Evolutionary conservation across 495 filamentous ascomycete species (phyloP), one percentile per base, ranked within the genome.

Genomic region (Tetracladium setigerum): DNA sequence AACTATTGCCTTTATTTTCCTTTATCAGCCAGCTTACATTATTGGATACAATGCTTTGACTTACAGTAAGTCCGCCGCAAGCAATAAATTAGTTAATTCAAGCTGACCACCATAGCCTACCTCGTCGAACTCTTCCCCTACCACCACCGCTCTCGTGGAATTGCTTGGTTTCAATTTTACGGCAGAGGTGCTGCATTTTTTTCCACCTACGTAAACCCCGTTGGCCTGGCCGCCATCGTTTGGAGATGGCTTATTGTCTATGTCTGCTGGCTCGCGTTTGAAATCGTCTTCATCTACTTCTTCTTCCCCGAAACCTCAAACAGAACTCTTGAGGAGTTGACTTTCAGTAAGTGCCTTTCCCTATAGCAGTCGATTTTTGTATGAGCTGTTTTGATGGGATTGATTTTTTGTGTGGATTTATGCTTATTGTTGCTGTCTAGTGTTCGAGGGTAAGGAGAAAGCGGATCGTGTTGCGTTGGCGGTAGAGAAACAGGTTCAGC

Each of bases 11-110:
- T 83, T 79, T 47, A 81, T 82, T 52, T 85, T 80, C 53, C 62
- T 66, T 22, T 83, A 83, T 55, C 73, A 71, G 1, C 80, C 79
- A 1, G 73, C 71, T 49, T 84, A 83, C 51, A 84, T 82, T 51
- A 68, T 83, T 47, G 81, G 79, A 17, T 81, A 82, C 53, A 83
- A 83, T 40, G 78, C 80, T 32, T 63, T 83, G 27, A 81, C 80
- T 1, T 84, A 52, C 38, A 52, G 66, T 70, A 61, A 50, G 52
- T 43, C 30, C 41, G 44, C 41, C 34, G 14, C 6, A 16, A 14
- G 14, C 18, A 30, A 10, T 6, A 13, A 9, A 12, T 27, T 49
- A 10, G 10, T 42, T 33, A 35, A 16, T 24, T 2, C 39, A 30
- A 41, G 13, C 13, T 12, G 9, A 30, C 16, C 8, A n/a, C 10